Percentiles rank a stretch among this genome's conserved stretches.
Evolutionary conservation across 2,329 filamentous ascomycete species (phyloP).

Genomic region (Chrysosporium queenslandicum): DNA sequence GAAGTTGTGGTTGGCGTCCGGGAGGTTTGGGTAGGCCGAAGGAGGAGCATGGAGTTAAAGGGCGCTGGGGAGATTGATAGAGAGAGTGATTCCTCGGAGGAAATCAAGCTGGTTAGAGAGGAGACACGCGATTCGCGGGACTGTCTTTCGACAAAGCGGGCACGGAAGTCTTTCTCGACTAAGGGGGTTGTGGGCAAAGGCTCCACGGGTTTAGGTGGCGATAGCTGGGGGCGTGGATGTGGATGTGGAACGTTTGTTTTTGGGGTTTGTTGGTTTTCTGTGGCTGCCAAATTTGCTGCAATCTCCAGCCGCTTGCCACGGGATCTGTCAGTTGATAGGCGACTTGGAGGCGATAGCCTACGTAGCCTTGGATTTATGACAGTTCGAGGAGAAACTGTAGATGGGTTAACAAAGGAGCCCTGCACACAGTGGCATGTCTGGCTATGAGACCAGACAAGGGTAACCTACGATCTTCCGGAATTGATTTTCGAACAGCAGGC

Average conservation of each 20-base stretch:
- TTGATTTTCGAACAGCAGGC: not conserved
- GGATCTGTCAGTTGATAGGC: not conserved
- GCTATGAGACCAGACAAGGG: not conserved
- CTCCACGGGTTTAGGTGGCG: not conserved
- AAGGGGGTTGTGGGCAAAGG: constrained; percentile 19
- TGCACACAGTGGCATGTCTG: too few species aligned
- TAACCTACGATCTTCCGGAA: not conserved
- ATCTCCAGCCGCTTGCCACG: not conserved
- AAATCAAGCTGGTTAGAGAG: constrained; percentile 15
- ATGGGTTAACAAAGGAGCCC: not conserved
- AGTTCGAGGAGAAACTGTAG: not conserved
- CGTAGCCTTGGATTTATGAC: not conserved
- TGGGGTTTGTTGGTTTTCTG: constrained; percentile 2
- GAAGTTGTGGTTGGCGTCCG: not conserved
- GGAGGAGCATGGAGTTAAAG: not conserved
- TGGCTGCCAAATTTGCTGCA: not conserved
- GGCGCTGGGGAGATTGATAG: constrained; percentile 1
- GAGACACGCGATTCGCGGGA: constrained; percentile 19
- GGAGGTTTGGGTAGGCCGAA: not conserved
- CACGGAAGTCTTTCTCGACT: constrained; percentile 32
- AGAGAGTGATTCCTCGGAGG: constrained; percentile 8
- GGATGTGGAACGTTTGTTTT: constrained; percentile 3
- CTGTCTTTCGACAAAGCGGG: constrained; percentile 28
- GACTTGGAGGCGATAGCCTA: not conserved
- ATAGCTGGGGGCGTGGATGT: not conserved